Evolutionary conservation across 179 eudicot species (phyloP).

Genomic region (Carnegiea gigantea): DNA sequence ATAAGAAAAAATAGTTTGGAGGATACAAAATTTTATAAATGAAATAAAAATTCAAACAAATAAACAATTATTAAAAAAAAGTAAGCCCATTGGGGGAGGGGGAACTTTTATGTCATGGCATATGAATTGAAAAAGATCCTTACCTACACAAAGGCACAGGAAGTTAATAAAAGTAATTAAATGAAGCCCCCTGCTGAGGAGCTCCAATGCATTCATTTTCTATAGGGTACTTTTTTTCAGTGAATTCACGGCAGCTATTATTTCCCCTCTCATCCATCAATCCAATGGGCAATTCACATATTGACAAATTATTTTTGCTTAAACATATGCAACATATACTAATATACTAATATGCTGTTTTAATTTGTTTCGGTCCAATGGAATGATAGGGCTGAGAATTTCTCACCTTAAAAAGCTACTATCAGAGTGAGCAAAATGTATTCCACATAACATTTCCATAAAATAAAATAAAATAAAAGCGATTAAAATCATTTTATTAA

Average conservation of each 20-base stretch:
- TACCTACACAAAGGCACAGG: constrained; percentile 1
- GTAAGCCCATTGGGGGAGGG: neutral
- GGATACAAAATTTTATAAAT: too few relatives aligned
- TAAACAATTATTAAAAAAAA: neutral
- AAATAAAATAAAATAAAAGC: too few relatives aligned
- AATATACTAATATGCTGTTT: neutral
- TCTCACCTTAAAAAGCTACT: too few relatives aligned
- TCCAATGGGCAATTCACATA: neutral
- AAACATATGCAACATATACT: neutral
- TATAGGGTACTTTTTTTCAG: neutral
- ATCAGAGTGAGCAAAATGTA: too few relatives aligned
- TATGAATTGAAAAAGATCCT: neutral
- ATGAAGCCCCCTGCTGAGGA: neutral
- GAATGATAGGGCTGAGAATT: neutral
- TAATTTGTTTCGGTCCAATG: neutral
- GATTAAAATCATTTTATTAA: too few relatives aligned
- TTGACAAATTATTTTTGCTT: constrained; percentile 1
- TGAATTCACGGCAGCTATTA: neutral
- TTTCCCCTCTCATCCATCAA: constrained; percentile 1
- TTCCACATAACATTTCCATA: too few relatives aligned
- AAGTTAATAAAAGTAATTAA: constrained; percentile 3
- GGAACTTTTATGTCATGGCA: neutral
- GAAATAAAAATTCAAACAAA: too few relatives aligned
- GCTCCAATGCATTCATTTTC: neutral
- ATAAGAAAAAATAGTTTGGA: too few relatives aligned